These are phyloP conservation scores for Aspergillus diversus DNA, from an alignment of 495 filamentous ascomycete genomes.

Conservation along the genomic window DNA sequence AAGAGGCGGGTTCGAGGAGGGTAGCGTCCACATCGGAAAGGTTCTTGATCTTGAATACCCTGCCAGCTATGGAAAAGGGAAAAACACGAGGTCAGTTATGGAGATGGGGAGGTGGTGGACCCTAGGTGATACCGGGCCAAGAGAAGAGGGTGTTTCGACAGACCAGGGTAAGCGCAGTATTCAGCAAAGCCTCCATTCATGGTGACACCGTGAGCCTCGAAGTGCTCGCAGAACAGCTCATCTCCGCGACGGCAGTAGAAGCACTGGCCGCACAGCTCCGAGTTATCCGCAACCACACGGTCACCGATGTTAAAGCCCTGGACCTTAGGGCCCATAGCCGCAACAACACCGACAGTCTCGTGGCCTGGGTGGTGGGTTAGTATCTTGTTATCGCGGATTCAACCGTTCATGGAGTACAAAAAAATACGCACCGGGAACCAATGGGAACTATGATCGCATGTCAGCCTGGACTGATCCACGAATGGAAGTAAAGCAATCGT, in stretches of 20 bases:
- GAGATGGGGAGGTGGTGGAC: too few relatives aligned
- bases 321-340: conserved; percentile 59
- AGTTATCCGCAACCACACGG: conserved; percentile 59
- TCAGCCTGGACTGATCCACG: neutral
- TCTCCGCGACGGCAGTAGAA: conserved; percentile 75
- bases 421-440: conserved; percentile 48
- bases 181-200: conserved; percentile 73
- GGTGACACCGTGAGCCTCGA: conserved; percentile 65
- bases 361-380: conserved; percentile 32
- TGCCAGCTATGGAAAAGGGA: conserved; percentile 46
- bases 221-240: conserved; percentile 71
- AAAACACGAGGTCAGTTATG: neutral
- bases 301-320: conserved; percentile 67
- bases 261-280: conserved; percentile 70
- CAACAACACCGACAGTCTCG: conserved; percentile 56
- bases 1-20: conserved; percentile 72
- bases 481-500: neutral
- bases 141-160: neutral
- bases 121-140: neutral
- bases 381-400: neutral
- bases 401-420: neutral
- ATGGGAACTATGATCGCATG: conserved; percentile 48
- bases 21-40: conserved; percentile 72
- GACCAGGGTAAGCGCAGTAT: conserved; percentile 57
- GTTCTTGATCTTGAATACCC: conserved; percentile 73